Evolutionary conservation across 768 basidiomycete species (phyloP).

Genomic region (Amanita fuliginea): DNA sequence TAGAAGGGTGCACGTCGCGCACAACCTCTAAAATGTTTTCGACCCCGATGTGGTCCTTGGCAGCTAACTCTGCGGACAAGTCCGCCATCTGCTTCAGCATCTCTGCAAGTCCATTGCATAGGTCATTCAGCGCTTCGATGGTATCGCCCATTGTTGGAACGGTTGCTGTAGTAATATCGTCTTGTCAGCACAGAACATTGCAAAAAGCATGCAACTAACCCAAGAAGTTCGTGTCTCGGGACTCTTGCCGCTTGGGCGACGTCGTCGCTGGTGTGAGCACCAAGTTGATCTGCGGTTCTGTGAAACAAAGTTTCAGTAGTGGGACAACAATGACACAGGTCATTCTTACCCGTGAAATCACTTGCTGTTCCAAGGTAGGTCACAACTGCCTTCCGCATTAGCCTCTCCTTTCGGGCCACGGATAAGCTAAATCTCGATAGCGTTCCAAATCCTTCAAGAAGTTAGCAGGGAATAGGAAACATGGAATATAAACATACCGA

Average conservation of each 20-base stretch:
- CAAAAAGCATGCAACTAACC: slow-evolving; percentile 36
- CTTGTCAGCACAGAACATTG: background rate
- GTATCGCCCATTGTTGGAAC: slow-evolving; percentile 70
- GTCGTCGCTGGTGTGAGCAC: slow-evolving; percentile 60
- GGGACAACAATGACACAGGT: background rate
- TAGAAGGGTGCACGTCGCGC: slow-evolving; percentile 34
- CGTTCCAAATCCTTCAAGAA: slow-evolving; percentile 33
- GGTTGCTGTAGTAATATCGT: slow-evolving; percentile 36
- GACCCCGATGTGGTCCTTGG: slow-evolving; percentile 59
- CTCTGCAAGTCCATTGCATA: slow-evolving; percentile 49
- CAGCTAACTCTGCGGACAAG: slow-evolving; percentile 58
- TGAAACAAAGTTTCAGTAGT: background rate
- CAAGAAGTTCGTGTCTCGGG: slow-evolving; percentile 38
- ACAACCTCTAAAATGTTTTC: slow-evolving; percentile 64
- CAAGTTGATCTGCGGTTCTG: slow-evolving; percentile 63
- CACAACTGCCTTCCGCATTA: slow-evolving; percentile 51
- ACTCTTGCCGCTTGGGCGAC: slow-evolving; percentile 29
- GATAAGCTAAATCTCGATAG: slow-evolving; percentile 49
- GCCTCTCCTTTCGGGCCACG: slow-evolving; percentile 43
- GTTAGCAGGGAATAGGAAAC: background rate
- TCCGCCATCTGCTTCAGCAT: slow-evolving; percentile 57
- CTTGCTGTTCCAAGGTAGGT: slow-evolving; percentile 62
- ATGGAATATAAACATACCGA: slow-evolving; percentile 27
- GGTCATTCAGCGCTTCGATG: slow-evolving; percentile 51
- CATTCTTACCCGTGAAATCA: slow-evolving; percentile 50